Percentiles rank a stretch among this genome's conserved stretches.
Conservation (phyloP, 768 basidiomycete genomes). For the Chalciporus pseudorubinellus region DNA sequence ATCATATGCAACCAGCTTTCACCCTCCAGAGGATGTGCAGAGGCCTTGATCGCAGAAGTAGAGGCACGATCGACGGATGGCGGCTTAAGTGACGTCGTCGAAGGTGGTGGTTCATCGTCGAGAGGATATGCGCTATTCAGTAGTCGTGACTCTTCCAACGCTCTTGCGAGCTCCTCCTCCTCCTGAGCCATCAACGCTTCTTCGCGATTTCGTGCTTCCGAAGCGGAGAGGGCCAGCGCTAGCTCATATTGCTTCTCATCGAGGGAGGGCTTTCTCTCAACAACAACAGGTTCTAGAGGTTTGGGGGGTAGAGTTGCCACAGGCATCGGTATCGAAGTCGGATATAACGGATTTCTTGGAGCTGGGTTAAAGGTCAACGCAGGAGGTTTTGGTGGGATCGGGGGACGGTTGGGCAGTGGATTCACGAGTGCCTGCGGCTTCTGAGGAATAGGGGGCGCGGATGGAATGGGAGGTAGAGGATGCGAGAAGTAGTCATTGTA, state of each 20-base stretch:
- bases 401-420: constrained; percentile 38
- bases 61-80: constrained; percentile 17
- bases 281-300: constrained; percentile 1
- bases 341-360: constrained; percentile 33
- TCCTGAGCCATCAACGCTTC: constrained; percentile 38
- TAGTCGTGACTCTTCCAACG: constrained; percentile 54
- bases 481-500: constrained; percentile 29
- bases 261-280: constrained; percentile 21
- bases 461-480: constrained; percentile 16
- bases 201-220: constrained; percentile 37
- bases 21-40: constrained; percentile 22
- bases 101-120: constrained; percentile 6
- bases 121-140: constrained; percentile 8
- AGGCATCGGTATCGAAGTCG: constrained; percentile 28
- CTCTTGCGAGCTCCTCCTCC: constrained; percentile 65
- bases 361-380: constrained; percentile 11
- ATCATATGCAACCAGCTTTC: constrained; percentile 33
- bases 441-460: constrained; percentile 32
- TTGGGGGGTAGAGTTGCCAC: constrained; percentile 9
- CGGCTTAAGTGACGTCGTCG: constrained; percentile 5
- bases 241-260: constrained; percentile 48
- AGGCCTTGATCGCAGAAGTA: constrained; percentile 11
- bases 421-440: constrained; percentile 26
- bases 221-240: constrained; percentile 44
- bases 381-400: constrained; percentile 41